Conservation (phyloP, 768 basidiomycete genomes). For the Aureoboletus auriporus region DNA sequence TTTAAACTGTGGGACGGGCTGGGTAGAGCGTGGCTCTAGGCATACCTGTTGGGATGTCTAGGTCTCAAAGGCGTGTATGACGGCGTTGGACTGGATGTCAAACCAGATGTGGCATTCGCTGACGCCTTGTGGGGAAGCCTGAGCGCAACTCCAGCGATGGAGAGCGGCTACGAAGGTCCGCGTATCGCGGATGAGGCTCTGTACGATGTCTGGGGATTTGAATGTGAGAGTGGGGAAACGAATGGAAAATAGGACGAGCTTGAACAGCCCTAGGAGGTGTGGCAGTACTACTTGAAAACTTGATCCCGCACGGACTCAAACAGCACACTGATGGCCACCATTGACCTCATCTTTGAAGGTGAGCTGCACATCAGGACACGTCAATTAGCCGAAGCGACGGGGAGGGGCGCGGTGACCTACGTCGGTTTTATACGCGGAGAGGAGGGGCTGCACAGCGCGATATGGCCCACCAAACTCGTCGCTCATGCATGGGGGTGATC, state of each 20-base stretch:
- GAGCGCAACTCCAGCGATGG: conserved; percentile 58
- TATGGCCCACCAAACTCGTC: conserved; percentile 49
- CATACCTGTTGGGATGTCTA: conserved; percentile 75
- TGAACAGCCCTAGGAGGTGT: too few species aligned
- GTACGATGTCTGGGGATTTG: background rate
- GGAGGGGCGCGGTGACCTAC: conserved; percentile 27
- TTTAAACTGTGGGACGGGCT: too few species aligned
- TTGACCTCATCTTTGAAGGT: conserved; percentile 21
- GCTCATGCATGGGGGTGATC: conserved; percentile 33
- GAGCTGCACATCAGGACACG: conserved; percentile 2
- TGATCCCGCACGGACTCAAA: conserved; percentile 5
- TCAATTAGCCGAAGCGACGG: background rate
- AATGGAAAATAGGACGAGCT: too few species aligned
- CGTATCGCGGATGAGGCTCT: conserved; percentile 70
- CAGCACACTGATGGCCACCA: conserved; percentile 11
- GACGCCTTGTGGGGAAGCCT: conserved; percentile 65
- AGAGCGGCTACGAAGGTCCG: conserved; percentile 75
- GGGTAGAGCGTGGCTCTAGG: too few species aligned
- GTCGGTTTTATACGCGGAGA: conserved; percentile 36
- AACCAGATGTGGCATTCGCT: conserved; percentile 88
- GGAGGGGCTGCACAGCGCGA: conserved; percentile 43
- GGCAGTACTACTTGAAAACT: too few species aligned
- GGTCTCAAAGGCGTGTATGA: conserved; percentile 68
- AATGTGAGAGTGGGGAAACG: too few species aligned
- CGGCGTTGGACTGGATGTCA: conserved; percentile 84